Evolutionary conservation across 306 rosid species (phyloP).

Genomic region (Astragalus glycyphyllos): DNA sequence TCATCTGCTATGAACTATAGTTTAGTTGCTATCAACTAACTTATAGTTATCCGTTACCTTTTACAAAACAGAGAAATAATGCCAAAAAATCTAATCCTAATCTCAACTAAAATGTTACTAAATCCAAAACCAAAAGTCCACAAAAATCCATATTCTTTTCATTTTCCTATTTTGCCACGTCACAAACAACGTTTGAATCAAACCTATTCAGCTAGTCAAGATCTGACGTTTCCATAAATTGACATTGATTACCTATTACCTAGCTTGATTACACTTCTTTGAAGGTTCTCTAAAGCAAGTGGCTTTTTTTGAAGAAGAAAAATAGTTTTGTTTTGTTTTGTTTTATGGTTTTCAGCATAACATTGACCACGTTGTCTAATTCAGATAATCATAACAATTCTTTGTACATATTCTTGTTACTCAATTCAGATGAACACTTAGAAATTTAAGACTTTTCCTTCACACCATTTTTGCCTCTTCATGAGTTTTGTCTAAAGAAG

Average conservation of each 20-base stretch:
- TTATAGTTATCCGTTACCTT: too few species aligned
- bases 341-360: not conserved
- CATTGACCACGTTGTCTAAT: slow-evolving; percentile 39
- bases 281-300: slow-evolving; percentile 23
- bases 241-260: not conserved
- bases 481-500: slow-evolving; percentile 26
- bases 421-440: not conserved
- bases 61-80: not conserved
- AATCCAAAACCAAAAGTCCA: not conserved
- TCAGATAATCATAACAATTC: not conserved
- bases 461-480: not conserved
- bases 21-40: too few species aligned
- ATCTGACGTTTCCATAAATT: slow-evolving; percentile 6
- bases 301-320: not conserved
- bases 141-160: not conserved
- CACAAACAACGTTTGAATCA: slow-evolving; percentile 20
- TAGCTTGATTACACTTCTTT: not conserved
- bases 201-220: slow-evolving; percentile 22
- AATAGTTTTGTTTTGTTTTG: not conserved
- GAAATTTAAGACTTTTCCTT: not conserved
- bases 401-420: slow-evolving; percentile 34
- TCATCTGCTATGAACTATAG: too few species aligned
- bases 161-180: not conserved
- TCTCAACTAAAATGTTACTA: not conserved
- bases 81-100: not conserved